Evolutionary conservation across 2,329 filamentous ascomycete genomes (phyloP), one percentile per base, ranked within the genome.

Genomic region (Rutstroemia sp.): DNA sequence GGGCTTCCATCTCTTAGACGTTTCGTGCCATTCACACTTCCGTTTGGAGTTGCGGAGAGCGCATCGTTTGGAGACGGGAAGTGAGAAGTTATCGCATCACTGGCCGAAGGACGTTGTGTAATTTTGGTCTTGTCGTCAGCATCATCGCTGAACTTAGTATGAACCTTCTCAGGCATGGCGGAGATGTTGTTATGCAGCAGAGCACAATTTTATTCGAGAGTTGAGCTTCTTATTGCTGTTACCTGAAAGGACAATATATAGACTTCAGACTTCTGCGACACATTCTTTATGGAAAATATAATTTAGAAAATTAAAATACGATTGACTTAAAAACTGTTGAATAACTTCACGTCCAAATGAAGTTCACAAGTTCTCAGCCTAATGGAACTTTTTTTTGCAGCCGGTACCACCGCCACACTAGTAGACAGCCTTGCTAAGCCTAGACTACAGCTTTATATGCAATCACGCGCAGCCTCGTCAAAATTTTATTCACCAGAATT

Each of bases 81-180:
- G 25, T 49, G 51, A n/a, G 52, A 49, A 8, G 23, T 16, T 23
- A 36, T 38, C 38, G 9, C 14, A 44, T 25, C 19, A 12, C 19
- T 49, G n/a, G 54, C 14, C 8, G 21, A 34, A 30, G 19, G 14
- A 47, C 14, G 14, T 8, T 47, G 9, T 14, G 44, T 5, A 30
- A 47, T 17, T 16, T 52, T 30, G 9, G 39, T n/a, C 10, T 9
- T 14, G n/a, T 52, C 54, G 23, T 36, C 57, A 34, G 25, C 46
- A 9, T 69, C 67, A 45, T 71, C 70, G 17, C 64, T 66, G 58
- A 75, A 75, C 36, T 68, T 67, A 14, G 66, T 72, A 57, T 70
- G 69, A 10, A 74, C 68, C 60, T 70, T 69, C 64, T 75, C 72
- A 27, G 73, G 72, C 73, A 76, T 76, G 30, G 30, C 40, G 27